Base-by-base conservation (phyloP, 2,329 filamentous ascomycete genomes). In the Ophiostoma ulmi region DNA sequence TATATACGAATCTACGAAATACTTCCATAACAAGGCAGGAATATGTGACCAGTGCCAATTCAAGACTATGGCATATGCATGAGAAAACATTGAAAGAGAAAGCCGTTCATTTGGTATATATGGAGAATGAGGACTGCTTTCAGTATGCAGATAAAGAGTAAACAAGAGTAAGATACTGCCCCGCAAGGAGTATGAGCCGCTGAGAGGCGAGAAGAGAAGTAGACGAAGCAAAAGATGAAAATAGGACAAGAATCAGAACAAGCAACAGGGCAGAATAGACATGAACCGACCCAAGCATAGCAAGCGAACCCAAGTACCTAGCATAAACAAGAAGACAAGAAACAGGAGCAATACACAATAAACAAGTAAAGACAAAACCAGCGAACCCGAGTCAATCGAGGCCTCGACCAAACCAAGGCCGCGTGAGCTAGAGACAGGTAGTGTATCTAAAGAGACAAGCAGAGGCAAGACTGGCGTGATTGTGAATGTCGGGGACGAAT, bases 41-140 rank as follows among this genome's bases (percentile, higher is more conserved):
- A 31, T 31, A 3, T 31, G 31, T 48, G n/a, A 58, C n/a, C n/a
- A 22, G 52, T 58, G 52, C 31, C 44, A 11, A 48, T 10, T 3
- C 31, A 31, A 31, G 17, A 6, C 44, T n/a, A 48, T 20, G 38
- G 44, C 44, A n/a, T n/a, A 20, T 6, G 44, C 2, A 48, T 17
- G 44, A 48, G 7, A 6, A 44, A 3, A 3, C 3, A 31, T 31
- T 31, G 31, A 31, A 31, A 31, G 31, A 58, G 52, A 58, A 58
- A 26, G 52, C n/a, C n/a, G 52, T 58, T 58, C 52, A 58, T 31
- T 58, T 58, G 52, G 52, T 58, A 58, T 58, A 26, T 58, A 58
- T 26, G 10, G n/a, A 58, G 52, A 58, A 14, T 44, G 22, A 13
- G 22, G 52, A 58, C 52, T 26, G 52, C 44, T 48, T 48, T 26